Percentiles rank a stretch among this genome's conserved stretches.
Evolutionary conservation across 2,329 filamentous ascomycete genomes (phyloP).

Genomic region (Boeremia exigua): DNA sequence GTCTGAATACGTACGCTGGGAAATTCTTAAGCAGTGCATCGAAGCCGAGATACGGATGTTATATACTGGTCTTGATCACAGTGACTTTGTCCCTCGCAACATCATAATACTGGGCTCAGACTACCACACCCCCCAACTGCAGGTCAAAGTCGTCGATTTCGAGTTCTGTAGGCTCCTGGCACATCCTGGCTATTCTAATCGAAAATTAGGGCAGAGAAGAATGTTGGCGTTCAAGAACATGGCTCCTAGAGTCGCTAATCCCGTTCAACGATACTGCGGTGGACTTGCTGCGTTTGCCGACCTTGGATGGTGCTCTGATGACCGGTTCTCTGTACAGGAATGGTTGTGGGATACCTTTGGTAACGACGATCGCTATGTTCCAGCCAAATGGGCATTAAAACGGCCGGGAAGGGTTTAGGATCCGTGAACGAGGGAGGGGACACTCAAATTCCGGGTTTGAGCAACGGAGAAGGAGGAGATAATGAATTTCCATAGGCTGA

Average conservation of each 20-base stretch:
- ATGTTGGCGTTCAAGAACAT: neutral
- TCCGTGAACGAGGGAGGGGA: too few species aligned
- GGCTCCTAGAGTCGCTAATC: neutral
- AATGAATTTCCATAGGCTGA: too few species aligned
- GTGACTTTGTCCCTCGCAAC: neutral
- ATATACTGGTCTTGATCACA: neutral
- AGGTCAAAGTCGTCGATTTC: neutral
- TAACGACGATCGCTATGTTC: neutral
- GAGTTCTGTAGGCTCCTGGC: neutral
- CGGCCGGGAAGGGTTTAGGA: too few species aligned
- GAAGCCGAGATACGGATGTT: neutral
- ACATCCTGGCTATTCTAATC: neutral
- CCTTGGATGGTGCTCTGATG: neutral
- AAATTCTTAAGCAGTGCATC: neutral
- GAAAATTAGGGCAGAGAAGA: neutral
- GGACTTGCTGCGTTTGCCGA: neutral
- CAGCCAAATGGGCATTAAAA: neutral
- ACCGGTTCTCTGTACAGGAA: neutral
- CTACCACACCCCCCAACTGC: neutral
- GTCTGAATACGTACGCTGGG: neutral
- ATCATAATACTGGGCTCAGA: neutral
- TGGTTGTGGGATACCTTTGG: constrained; percentile 1
- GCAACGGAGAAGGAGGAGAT: neutral
- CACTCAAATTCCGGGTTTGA: neutral
- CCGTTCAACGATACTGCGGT: neutral